Base-by-base conservation (phyloP, 257 asterid species). In the Osmanthus fragrans region DNA sequence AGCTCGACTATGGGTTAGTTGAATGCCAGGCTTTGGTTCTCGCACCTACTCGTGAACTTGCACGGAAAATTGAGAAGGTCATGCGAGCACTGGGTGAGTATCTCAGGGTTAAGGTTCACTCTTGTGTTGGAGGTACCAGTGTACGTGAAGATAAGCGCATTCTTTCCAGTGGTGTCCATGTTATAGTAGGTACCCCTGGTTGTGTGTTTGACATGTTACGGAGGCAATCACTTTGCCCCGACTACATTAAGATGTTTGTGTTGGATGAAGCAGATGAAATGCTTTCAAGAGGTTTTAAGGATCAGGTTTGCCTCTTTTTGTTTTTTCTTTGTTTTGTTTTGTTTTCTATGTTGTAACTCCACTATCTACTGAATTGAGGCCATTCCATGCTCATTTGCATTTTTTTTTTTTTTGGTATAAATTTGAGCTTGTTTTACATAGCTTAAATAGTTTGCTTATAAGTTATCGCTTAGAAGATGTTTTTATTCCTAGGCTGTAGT, bases 31-130 rank as follows among this genome's bases (percentile, higher is more conserved):
- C 90, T 40, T 76, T 88, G 76, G 92, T 88, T 70, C 81, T 88
- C 80, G 90, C 92, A 7, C 92, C 90, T 16, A 88, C 92, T 32
- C 92, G 92, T 66, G 92, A 88, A 75, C 92, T 88, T 69, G 92
- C 92, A 0, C 88, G 84, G 70, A 90, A 85, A 75, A 88, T 88
- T 77, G 92, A 88, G 87, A 88, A 86, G 82, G 92, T 88, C 58
- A 88, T 88, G 90, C 79, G 88, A 71, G 89, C 92, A 1, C 76
- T 88, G 3, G 92, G 92, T 73, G 92, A 88, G 74, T 88, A 88
- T 76, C 89, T 88, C 5, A 90, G 92, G 21, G 91, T 87, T 16
- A 87, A 84, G 80, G 91, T 87, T 67, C 91, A 87, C 80, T 88
- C 87, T 39, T 87, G 91, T 37, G 89, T 87, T 76, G 91, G 91